A percentile compares a stretch with the other conserved stretches of the same genome.
These are phyloP conservation scores for Camelina hispida DNA, from an alignment of 345 rosid genomes.

Conservation along the genomic window DNA sequence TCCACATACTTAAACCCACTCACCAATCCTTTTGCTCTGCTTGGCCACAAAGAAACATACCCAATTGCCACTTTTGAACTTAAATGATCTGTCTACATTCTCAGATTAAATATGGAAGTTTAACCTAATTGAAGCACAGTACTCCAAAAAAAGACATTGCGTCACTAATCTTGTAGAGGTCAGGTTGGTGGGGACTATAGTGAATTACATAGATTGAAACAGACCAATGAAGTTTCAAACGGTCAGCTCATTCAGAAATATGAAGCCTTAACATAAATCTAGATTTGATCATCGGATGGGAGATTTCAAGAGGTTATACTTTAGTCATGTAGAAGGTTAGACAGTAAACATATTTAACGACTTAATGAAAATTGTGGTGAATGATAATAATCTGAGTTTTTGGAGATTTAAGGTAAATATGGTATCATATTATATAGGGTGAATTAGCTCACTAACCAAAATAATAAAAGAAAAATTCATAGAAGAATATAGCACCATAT, in stretches of 20 bases:
- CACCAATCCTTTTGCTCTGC: conserved; percentile 36
- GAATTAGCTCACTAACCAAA: no score
- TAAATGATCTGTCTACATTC: not conserved
- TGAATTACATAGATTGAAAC: conserved; percentile 1
- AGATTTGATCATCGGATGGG: conserved; percentile 1
- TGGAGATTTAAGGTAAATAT: not conserved
- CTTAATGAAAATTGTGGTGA: not conserved
- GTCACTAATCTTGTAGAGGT: conserved; percentile 22
- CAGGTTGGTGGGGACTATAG: conserved; percentile 24
- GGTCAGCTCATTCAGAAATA: not conserved
- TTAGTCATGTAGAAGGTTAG: not conserved
- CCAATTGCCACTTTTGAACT: conserved; percentile 12
- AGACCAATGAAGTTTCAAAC: not conserved
- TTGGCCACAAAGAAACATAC: conserved; percentile 38
- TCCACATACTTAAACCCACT: not conserved
- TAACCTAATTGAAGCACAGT: conserved; percentile 32
- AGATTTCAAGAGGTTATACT: not conserved
- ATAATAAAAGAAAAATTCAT: no score
- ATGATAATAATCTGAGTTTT: not conserved
- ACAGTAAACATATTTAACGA: not conserved
- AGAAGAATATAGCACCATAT: no score
- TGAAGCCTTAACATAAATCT: not conserved
- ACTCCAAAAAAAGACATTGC: conserved; percentile 20
- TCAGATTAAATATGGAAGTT: conserved; percentile 6
- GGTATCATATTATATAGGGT: not conserved